Percentiles rank a stretch among this genome's conserved stretches.
Conservation (phyloP, 2,329 filamentous ascomycete genomes). For the Trichoderma sp. region DNA sequence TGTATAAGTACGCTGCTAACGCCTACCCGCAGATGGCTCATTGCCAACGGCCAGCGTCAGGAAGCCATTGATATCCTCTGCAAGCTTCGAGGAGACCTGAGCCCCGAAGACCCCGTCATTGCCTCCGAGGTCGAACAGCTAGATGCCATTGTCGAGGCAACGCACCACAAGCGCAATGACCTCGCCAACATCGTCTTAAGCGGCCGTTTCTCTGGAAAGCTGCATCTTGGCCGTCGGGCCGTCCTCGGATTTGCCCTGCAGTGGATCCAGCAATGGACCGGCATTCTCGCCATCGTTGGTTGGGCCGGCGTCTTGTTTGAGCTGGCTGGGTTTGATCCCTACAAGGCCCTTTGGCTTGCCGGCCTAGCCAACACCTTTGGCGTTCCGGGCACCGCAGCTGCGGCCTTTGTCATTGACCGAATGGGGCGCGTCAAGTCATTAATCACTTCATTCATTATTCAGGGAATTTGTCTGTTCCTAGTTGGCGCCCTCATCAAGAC, state of each 20-base stretch:
- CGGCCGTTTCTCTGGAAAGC: slow-evolving; percentile 34
- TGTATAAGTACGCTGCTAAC: background rate
- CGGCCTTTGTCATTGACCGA: slow-evolving; percentile 49
- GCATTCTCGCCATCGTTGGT: slow-evolving; percentile 41
- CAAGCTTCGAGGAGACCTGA: slow-evolving; percentile 31
- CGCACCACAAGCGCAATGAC: slow-evolving; percentile 38
- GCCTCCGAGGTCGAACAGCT: slow-evolving; percentile 38
- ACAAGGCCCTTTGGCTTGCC: slow-evolving; percentile 38
- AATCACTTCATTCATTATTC: slow-evolving; percentile 32
- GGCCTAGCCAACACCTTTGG: slow-evolving; percentile 52
- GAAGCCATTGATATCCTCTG: slow-evolving; percentile 37
- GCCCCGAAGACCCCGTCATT: slow-evolving; percentile 33
- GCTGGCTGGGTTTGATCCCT: slow-evolving; percentile 26
- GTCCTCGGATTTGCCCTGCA: slow-evolving; percentile 41
- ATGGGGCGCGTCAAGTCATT: slow-evolving; percentile 40
- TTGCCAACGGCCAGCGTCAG: slow-evolving; percentile 33
- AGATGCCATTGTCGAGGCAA: slow-evolving; percentile 39
- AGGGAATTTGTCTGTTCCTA: slow-evolving; percentile 30
- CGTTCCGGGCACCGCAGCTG: slow-evolving; percentile 49
- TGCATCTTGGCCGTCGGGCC: slow-evolving; percentile 40
- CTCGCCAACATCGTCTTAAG: slow-evolving; percentile 40
- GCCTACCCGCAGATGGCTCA: slow-evolving; percentile 33
- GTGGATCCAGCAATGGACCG: slow-evolving; percentile 44
- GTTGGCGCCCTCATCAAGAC: slow-evolving; percentile 35
- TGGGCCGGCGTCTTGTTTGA: slow-evolving; percentile 30